A percentile compares a stretch with the other conserved stretches of the same genome.
Evolutionary conservation across 495 filamentous ascomycete genomes (phyloP).

Genomic region (Entonaema liquescens): DNA sequence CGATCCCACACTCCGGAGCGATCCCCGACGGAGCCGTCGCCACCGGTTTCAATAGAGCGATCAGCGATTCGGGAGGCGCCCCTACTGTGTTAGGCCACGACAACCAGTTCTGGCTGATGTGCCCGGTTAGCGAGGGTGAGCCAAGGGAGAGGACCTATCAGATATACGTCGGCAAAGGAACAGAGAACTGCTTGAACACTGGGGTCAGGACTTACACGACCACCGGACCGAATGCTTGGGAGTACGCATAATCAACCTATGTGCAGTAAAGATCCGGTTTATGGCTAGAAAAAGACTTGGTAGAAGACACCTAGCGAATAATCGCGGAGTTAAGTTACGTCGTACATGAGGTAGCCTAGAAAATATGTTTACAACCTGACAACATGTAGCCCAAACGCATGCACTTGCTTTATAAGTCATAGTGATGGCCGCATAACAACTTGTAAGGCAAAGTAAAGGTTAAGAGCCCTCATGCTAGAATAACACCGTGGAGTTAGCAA

Average conservation of each 20-base stretch:
- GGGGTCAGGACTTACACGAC: conserved; percentile 28
- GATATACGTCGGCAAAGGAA: conserved; percentile 16
- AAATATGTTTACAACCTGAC: background rate
- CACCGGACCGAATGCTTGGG: conserved; percentile 16
- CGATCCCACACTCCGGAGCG: conserved; percentile 27
- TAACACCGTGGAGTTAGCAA: too few species aligned
- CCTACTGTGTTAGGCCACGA: conserved; percentile 15
- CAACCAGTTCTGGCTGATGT: conserved; percentile 22
- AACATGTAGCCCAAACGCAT: background rate
- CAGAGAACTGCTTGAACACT: conserved; percentile 13
- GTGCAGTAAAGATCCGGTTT: background rate
- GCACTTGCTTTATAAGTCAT: background rate
- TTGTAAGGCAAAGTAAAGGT: too few species aligned
- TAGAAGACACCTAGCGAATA: background rate
- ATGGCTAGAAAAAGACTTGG: background rate
- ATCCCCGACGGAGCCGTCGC: conserved; percentile 28
- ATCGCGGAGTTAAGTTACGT: background rate
- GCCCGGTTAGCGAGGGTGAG: conserved; percentile 32
- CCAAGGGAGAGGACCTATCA: conserved; percentile 36
- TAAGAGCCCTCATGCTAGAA: too few species aligned
- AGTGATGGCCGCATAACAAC: too few species aligned
- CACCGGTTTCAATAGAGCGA: conserved; percentile 27
- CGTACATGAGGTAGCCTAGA: background rate
- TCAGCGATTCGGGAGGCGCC: conserved; percentile 32
- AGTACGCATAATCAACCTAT: conserved; percentile 16